Evolutionary conservation across 1,284 basidiomycete genomes (phyloP), one percentile per base, ranked within the genome.

Genomic region (Irpex sp.): DNA sequence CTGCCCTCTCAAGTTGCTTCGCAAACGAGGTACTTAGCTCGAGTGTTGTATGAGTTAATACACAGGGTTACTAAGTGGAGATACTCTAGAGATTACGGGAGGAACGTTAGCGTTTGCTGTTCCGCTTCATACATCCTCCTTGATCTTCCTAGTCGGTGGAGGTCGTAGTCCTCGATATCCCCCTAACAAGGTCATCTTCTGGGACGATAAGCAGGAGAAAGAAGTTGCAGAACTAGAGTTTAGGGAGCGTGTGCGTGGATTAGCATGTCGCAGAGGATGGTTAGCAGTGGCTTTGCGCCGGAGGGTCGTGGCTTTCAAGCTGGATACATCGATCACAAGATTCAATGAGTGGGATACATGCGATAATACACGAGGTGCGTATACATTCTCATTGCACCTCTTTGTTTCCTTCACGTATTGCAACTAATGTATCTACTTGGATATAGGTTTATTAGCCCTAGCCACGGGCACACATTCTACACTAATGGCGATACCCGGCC

Each of bases 211-310:
- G 1, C 77, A 84, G 1, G 88, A 86, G 3, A 78, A 81, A 59
- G 89, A 95, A 69, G 88, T 96, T 47, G 93, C 92, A 34, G 93
- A 97, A 75, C 83, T 98, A 61, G 95, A 97, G 77, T 97, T 98
- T 73, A 87, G 92, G 65, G 94, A 97, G 75, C 82, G 85, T 60
- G 93, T 97, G 1, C 81, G 92, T 59, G 94, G 93, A 0, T 76
- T 98, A 47, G 86, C 88, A 0, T 92, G 89, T 67, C 80, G 96
- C 66, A 82, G 91, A 36, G 91, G 91, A 11, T 92, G 91, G 84
- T 84, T 97, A 54, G 89, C 91, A 26, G 90, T 98, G 21, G 92
- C 93, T 15, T 80, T 97, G 48, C 84, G 88, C 31, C 81, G 91
- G 54, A 82, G 93, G 64, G 91, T 94, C 34, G 85, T 95, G 21